Evolutionary conservation across 2,329 filamentous ascomycete genomes (phyloP), one percentile per base, ranked within the genome.

Genomic region (Ceratocystis papillata): DNA sequence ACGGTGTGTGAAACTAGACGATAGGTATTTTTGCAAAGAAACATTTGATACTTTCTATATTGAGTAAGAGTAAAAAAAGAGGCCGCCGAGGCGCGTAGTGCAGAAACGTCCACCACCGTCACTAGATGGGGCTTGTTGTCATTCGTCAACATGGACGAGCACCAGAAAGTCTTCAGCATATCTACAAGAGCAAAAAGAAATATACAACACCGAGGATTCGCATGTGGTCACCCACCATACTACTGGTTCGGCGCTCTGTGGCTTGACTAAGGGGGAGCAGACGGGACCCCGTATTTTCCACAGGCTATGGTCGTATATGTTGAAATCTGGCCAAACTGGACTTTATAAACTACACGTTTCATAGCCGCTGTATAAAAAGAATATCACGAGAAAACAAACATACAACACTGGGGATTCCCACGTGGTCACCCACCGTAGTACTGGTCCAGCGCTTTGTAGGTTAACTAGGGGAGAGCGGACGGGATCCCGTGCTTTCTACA

Each of bases 211-310:
- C 46, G 7, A 37, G 55, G 17, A 60, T 60, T 37, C 55, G n/a
- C 55, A 60, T 37, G 55, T 60, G 55, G 55, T 60, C 55, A 60
- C 55, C 55, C 55, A 60, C 55, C 55, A 37, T 60, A 60, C n/a
- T 60, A 60, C 55, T 62, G 20, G 60, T 62, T 22, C 37, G 37
- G 20, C 60, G 60, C 60, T 45, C 44, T 46, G 37, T 25, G 44
- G 20, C 60, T 62, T 62, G 44, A 62, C 60, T 62, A 62, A 20
- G 37, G 60, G 60, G 60, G 60, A 62, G 60, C 37, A 44, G 60
- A 62, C 60, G 60, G 37, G 60, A 50, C 61, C 33, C 44, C 61
- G 20, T 63, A 46, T 30, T 6, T 30, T 30, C 28, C 28, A 3
- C 28, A 30, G 44, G 60, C 60, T 62, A 45, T 62, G 20, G 60